phyloP scores from a whole-genome alignment of 768 basidiomycete species.

The Boletus eberwhitei region DNA sequence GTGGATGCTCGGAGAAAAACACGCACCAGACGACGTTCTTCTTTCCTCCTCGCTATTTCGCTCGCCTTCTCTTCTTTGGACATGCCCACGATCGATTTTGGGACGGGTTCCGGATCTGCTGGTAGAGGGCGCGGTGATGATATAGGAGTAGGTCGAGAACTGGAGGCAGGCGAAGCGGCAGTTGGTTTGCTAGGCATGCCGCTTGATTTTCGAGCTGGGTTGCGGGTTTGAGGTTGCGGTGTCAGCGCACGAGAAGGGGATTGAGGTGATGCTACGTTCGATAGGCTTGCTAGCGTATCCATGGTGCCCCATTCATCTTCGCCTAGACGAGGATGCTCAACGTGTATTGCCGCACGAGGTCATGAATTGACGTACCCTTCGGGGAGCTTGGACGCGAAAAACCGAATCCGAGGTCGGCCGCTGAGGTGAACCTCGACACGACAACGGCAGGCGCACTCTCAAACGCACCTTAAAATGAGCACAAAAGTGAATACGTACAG shows the following conservation, averaged over 20 bases:
- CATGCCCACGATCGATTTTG: constrained; percentile 44
- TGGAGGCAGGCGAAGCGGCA: constrained; percentile 11
- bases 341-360: neutral
- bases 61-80: constrained; percentile 90
- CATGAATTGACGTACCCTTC: constrained; percentile 3
- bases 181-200: neutral
- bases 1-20: neutral
- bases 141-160: constrained; percentile 24
- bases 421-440: constrained; percentile 21
- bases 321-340: neutral
- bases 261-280: constrained; percentile 9
- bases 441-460: constrained; percentile 49
- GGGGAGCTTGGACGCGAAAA: constrained; percentile 12
- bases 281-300: constrained; percentile 2
- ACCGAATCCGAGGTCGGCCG: constrained; percentile 27
- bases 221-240: constrained; percentile 17
- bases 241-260: constrained; percentile 16
- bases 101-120: constrained; percentile 9
- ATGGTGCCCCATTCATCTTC: constrained; percentile 25
- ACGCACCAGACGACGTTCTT: constrained; percentile 84
- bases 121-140: constrained; percentile 19
- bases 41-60: constrained; percentile 89
- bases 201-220: constrained; percentile 3
- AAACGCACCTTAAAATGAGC: constrained; percentile 60
- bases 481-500: neutral